Evolutionary conservation across 192 early-diverging fungal species (phyloP).

Genomic region (Gryganskiella cystojenkinii): DNA sequence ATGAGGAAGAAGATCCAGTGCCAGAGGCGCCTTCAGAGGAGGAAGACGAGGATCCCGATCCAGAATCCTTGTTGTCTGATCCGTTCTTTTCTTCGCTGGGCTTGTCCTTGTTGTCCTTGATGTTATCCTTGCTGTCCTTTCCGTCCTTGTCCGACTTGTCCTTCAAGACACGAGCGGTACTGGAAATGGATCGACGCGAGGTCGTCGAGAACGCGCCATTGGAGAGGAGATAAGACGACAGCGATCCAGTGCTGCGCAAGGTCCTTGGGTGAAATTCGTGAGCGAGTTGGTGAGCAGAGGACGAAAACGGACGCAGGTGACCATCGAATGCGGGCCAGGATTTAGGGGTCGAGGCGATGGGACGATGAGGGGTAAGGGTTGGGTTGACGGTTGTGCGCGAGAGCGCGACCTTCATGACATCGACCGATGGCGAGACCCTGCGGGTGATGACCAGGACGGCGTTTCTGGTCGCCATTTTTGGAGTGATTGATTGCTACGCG

Average conservation of each 20-base stretch:
- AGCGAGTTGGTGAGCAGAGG: constrained; percentile 24
- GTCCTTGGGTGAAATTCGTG: constrained; percentile 26
- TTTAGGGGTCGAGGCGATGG: constrained; percentile 16
- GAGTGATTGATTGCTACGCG: not conserved
- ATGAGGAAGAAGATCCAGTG: constrained; percentile 24
- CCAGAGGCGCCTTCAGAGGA: constrained; percentile 3
- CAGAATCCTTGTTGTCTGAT: constrained; percentile 30
- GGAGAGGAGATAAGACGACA: not conserved
- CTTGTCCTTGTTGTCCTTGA: not conserved
- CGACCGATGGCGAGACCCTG: constrained; percentile 40
- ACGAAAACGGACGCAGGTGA: constrained; percentile 41
- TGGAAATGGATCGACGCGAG: constrained; percentile 40
- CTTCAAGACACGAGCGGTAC: constrained; percentile 32
- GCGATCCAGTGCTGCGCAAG: not conserved
- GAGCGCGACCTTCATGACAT: constrained; percentile 43
- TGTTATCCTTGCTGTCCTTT: not conserved
- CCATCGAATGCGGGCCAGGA: constrained; percentile 45
- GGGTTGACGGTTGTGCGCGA: constrained; percentile 45
- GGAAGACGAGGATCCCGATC: constrained; percentile 15
- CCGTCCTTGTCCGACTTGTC: constrained; percentile 23
- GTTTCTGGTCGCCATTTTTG: constrained; percentile 38
- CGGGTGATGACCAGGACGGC: constrained; percentile 50
- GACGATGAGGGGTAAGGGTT: constrained; percentile 27
- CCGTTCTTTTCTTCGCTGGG: constrained; percentile 20
- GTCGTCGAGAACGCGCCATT: not conserved